These are phyloP conservation scores for Pichia membranifaciens DNA, from an alignment of 805 yeast species.

Conservation along the genomic window DNA sequence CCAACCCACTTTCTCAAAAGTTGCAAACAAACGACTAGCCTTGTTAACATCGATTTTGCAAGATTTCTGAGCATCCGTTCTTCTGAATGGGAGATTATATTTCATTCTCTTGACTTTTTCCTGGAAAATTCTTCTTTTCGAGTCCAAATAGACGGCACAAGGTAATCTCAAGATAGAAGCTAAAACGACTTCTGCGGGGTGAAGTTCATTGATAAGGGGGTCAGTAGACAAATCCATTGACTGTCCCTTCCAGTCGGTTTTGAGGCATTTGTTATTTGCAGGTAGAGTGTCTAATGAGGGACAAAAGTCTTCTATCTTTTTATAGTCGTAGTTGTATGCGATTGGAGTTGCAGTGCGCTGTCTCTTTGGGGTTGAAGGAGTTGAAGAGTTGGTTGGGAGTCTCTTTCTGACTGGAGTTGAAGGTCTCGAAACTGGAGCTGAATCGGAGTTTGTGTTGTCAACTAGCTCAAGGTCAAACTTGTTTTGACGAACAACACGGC, in stretches of 20 bases:
- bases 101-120: constrained; percentile 79
- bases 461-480: constrained; percentile 29
- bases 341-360: constrained; percentile 34
- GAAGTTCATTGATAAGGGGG: constrained; percentile 66
- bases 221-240: constrained; percentile 86
- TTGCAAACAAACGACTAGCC: constrained; percentile 84
- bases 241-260: constrained; percentile 97
- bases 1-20: constrained; percentile 91
- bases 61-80: constrained; percentile 97
- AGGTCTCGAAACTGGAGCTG: constrained; percentile 26
- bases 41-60: constrained; percentile 96
- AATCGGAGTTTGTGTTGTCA: constrained; percentile 5
- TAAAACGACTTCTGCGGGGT: constrained; percentile 83
- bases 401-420: constrained; percentile 25
- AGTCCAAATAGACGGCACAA: constrained; percentile 71
- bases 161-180: constrained; percentile 91
- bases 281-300: constrained; percentile 68
- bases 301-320: constrained; percentile 73
- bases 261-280: constrained; percentile 57
- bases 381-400: neutral
- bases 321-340: constrained; percentile 55
- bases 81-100: constrained; percentile 72
- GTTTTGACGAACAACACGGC: constrained; percentile 39
- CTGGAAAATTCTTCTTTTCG: constrained; percentile 77
- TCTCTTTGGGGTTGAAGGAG: constrained; percentile 15